Evolutionary conservation across 163 green algal genomes (phyloP).

Genomic region (Coccomyxa subellipsoidea): DNA sequence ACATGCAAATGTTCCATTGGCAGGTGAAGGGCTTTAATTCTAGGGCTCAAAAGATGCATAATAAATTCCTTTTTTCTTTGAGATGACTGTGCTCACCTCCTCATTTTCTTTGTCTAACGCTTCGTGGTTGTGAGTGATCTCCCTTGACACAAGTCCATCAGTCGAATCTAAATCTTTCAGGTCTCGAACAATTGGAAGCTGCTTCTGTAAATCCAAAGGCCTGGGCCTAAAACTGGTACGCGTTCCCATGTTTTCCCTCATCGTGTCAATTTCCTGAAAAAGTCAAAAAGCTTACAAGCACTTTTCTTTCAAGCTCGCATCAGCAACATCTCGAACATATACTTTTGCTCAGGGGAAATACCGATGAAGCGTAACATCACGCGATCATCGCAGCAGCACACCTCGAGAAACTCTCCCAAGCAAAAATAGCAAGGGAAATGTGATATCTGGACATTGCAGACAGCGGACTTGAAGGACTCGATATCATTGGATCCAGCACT

Average conservation of each 20-base stretch:
- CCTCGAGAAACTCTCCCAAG: background rate
- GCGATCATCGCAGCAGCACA: background rate
- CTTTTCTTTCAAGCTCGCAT: too few relatives aligned
- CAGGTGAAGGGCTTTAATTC: too few relatives aligned
- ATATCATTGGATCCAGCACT: too few relatives aligned
- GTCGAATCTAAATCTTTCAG: conserved; percentile 64
- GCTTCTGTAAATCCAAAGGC: conserved; percentile 65
- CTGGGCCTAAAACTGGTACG: conserved; percentile 57
- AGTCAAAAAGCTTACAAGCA: too few relatives aligned
- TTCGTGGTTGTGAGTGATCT: conserved; percentile 56
- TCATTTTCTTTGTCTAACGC: conserved; percentile 61
- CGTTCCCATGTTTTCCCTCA: conserved; percentile 16
- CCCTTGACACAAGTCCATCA: conserved; percentile 46
- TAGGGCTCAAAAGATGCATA: background rate
- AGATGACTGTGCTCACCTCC: conserved; percentile 33
- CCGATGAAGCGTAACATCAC: background rate
- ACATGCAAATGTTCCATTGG: background rate
- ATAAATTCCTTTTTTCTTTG: background rate
- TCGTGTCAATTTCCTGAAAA: too few relatives aligned
- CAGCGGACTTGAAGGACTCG: too few relatives aligned
- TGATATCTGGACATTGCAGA: background rate
- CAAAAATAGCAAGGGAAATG: background rate
- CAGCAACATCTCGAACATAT: too few relatives aligned
- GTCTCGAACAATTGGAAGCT: conserved; percentile 69
- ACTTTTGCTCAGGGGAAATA: too few relatives aligned